Evolutionary conservation across 345 rosid genomes (phyloP).

Genomic region (Hibiscus trionum): DNA sequence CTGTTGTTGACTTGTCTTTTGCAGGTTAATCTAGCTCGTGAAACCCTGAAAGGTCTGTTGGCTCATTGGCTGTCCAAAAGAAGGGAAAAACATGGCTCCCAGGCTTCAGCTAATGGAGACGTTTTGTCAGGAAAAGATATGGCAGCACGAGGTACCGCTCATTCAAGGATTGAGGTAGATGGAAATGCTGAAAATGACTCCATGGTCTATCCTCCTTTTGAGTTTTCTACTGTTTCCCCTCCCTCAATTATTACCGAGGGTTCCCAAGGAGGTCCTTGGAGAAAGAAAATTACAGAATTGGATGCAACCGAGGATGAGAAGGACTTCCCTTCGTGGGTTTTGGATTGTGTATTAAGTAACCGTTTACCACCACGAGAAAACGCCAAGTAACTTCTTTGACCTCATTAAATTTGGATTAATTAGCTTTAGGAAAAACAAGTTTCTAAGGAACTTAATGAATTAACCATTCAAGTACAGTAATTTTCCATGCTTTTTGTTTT

Average conservation of each 20-base stretch:
- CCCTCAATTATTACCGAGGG: constrained; percentile 97
- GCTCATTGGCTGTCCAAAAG: constrained; percentile 85
- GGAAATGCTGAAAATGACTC: constrained; percentile 66
- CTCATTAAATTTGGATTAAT: constrained; percentile 6
- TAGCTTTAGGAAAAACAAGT: not conserved
- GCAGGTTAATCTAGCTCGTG: constrained; percentile 96
- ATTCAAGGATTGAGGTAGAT: constrained; percentile 65
- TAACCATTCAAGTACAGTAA: not conserved
- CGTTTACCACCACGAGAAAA: constrained; percentile 91
- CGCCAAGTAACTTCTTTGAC: constrained; percentile 52
- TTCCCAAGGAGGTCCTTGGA: constrained; percentile 97
- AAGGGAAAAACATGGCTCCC: constrained; percentile 65
- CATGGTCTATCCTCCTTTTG: constrained; percentile 80
- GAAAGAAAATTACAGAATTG: constrained; percentile 82
- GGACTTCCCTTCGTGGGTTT: constrained; percentile 93
- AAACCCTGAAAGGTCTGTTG: constrained; percentile 90
- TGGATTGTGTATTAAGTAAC: constrained; percentile 83
- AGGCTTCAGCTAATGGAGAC: constrained; percentile 68
- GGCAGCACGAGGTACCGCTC: constrained; percentile 42
- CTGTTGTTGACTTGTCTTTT: not conserved
- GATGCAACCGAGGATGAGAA: constrained; percentile 93
- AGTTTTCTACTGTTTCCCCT: constrained; percentile 70
- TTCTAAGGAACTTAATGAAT: not conserved
- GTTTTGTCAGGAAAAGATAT: constrained; percentile 54
- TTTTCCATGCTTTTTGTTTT: not conserved